Evolutionary conservation across 805 yeast genomes (phyloP).

Genomic region (Ogataea polymorpha): DNA sequence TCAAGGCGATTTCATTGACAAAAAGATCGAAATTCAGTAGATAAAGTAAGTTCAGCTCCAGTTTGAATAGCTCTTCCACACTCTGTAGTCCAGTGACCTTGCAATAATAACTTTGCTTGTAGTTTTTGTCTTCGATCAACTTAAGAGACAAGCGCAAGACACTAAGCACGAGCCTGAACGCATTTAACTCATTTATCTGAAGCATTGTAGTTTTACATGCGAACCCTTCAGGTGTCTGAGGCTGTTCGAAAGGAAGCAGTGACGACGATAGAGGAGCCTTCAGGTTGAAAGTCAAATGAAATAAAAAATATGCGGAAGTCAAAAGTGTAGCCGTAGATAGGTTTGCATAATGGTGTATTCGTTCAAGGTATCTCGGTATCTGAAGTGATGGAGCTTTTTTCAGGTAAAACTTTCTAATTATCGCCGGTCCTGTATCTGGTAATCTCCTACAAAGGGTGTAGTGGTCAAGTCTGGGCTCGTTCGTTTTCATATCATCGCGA

Average conservation of each 20-base stretch:
- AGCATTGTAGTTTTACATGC: slow-evolving; percentile 20
- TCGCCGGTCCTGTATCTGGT: slow-evolving; percentile 8
- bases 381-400: slow-evolving; percentile 31
- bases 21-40: slow-evolving; percentile 40
- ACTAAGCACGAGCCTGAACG: slow-evolving; percentile 39
- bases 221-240: slow-evolving; percentile 1
- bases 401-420: slow-evolving; percentile 30
- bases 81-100: slow-evolving; percentile 43
- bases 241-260: slow-evolving; percentile 11
- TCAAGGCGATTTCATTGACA: slow-evolving; percentile 35
- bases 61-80: slow-evolving; percentile 35
- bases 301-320: slow-evolving; percentile 32
- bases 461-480: neutral
- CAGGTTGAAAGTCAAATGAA: slow-evolving; percentile 30
- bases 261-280: slow-evolving; percentile 16
- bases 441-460: neutral
- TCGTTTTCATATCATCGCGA: neutral
- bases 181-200: slow-evolving; percentile 36
- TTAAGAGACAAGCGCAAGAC: slow-evolving; percentile 39
- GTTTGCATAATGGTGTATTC: slow-evolving; percentile 30
- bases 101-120: slow-evolving; percentile 40
- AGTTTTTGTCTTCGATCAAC: slow-evolving; percentile 43
- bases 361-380: slow-evolving; percentile 27
- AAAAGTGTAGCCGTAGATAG: slow-evolving; percentile 33
- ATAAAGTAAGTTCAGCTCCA: slow-evolving; percentile 41